Evolutionary conservation across 2,329 filamentous ascomycete species (phyloP).

Genomic region (Penicillium olsonii): DNA sequence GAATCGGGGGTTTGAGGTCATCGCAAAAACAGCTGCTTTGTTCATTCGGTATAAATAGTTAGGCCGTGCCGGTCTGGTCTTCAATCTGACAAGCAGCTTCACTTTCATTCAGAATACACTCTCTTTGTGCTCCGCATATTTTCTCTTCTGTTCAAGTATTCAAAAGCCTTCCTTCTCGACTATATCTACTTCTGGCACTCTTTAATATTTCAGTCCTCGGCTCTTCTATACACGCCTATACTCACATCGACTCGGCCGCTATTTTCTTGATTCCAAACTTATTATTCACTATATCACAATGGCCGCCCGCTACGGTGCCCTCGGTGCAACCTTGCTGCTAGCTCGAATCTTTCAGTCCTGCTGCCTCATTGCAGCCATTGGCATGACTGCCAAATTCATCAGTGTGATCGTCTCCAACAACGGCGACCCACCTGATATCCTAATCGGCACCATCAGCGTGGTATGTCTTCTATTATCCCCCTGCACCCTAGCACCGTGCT

Average conservation of each 20-base stretch:
- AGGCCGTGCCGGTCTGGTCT: constrained; percentile 1
- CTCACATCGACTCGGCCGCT: not conserved
- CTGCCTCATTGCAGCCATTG: constrained; percentile 74
- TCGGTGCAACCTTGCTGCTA: constrained; percentile 76
- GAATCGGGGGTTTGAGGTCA: constrained; percentile 7
- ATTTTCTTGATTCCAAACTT: not conserved
- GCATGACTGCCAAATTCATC: constrained; percentile 80
- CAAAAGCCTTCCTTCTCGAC: not conserved
- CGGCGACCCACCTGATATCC: constrained; percentile 67
- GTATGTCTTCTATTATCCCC: constrained; percentile 55
- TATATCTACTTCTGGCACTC: not conserved
- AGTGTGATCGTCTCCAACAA: constrained; percentile 69
- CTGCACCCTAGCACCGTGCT: not conserved
- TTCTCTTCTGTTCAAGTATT: not conserved
- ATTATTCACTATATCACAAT: constrained; percentile 22
- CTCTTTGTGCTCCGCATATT: constrained; percentile 3
- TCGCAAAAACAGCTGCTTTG: constrained; percentile 2
- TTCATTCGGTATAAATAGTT: constrained; percentile 10
- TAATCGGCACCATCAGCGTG: constrained; percentile 77
- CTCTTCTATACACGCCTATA: not conserved
- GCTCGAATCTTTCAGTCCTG: constrained; percentile 70
- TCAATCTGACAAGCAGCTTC: constrained; percentile 9
- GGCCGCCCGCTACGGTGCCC: constrained; percentile 59
- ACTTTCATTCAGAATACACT: constrained; percentile 5
- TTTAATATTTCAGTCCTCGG: not conserved